These are phyloP conservation scores for Eucalyptus decipiens DNA, from an alignment of 345 rosid species.

Conservation along the genomic window DNA sequence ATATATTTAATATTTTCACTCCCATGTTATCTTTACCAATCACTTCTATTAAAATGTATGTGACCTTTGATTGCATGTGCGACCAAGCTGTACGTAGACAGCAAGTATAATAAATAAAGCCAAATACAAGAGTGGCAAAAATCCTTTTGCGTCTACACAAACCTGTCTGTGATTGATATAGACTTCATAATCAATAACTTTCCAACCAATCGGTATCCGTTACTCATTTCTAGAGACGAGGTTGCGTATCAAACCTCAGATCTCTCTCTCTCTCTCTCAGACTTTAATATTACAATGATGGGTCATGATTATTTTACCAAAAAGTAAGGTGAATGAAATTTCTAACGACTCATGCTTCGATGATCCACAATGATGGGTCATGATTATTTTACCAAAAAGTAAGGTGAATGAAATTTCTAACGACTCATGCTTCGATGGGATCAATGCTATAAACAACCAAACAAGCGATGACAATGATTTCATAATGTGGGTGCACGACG, in stretches of 20 bases:
- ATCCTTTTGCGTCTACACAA: neutral
- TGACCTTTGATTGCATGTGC: neutral
- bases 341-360: neutral
- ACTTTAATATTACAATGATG: neutral
- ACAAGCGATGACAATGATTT: neutral
- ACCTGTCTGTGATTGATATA: neutral
- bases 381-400: neutral
- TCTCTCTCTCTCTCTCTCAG: neutral
- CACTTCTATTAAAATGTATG: neutral
- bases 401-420: neutral
- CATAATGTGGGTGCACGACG: neutral
- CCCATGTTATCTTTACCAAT: neutral
- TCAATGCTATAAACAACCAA: neutral
- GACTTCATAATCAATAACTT: neutral
- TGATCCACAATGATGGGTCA: neutral
- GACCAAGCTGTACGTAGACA: neutral
- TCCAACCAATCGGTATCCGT: neutral
- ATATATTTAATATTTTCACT: neutral
- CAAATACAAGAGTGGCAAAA: neutral
- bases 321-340: neutral
- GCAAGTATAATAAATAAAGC: neutral
- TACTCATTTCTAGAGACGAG: neutral
- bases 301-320: neutral
- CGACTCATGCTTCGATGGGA: neutral
- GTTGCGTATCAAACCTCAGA: neutral